Base-by-base conservation (phyloP, 495 filamentous ascomycete species). In the Bathelium albidoporum region DNA sequence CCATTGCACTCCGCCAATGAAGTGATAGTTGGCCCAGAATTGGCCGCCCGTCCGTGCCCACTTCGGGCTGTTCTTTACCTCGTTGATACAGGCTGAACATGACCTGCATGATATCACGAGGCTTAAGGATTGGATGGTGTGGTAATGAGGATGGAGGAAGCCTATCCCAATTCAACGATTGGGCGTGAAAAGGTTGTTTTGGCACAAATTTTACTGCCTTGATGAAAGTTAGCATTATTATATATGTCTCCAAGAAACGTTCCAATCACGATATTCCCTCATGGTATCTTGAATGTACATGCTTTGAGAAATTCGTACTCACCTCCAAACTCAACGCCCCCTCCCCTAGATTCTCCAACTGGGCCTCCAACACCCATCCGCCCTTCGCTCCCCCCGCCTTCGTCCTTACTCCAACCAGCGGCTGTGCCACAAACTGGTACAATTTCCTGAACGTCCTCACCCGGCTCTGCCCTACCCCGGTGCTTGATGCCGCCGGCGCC, bases 361-460 rank as follows among this genome's bases (percentile, higher is more conserved):
- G 94, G 39, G 92, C 95, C 73, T 98, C 94, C 64, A 98, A 77
- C 29, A 70, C 62, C 64, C 63, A 60, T 86, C 85, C 77, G 65
- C 60, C 68, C 70, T 76, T 64, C 63, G 95, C 66, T 28, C 82
- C 78, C 7, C 86, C 87, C 0, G 87, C 81, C 71, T 98, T 98
- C 0, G 94, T 97, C 62, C 94, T 78, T 26, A 98, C 92, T 61
- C 91, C 89, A 64, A 98, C 76, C 67, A 89, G 89, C 61, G 87
- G 85, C 74, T 93, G 90, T 58, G 91, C 93, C 26, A 92, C 86
- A 71, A 98, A 98, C 74, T 97, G 95, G 73, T 98, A 98, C 64
- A 98, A 75, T 74, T 98, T 98, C 66, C 93, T 79, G 72, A 97
- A 98, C 14, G 89, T 96, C 64, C 95, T 79, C 28, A 87, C 85